phyloP scores from a whole-genome alignment of 1,284 basidiomycete species.

The Polyporus tsugae region DNA sequence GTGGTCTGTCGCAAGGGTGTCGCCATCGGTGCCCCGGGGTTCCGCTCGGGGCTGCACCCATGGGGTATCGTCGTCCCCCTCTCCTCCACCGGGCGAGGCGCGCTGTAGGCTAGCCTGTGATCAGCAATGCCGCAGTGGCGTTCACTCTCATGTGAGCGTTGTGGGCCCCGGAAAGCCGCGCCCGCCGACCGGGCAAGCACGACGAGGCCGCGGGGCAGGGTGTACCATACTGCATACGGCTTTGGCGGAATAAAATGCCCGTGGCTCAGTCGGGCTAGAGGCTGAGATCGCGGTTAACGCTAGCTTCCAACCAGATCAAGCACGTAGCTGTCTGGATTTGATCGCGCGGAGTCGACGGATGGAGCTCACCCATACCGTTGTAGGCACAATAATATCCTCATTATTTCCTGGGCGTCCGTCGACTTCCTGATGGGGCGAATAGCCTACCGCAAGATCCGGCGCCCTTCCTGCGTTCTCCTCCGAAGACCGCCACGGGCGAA shows the following conservation, averaged over 20 bases:
- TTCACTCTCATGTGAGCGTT: neutral
- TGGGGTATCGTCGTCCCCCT: neutral
- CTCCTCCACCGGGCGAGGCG: slow-evolving; percentile 9
- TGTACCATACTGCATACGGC: neutral
- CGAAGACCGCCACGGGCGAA: neutral
- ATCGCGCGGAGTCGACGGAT: neutral
- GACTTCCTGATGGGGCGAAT: slow-evolving; percentile 1
- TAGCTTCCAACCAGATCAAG: slow-evolving; percentile 1
- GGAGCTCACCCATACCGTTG: neutral
- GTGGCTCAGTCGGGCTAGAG: neutral
- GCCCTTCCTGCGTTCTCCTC: neutral
- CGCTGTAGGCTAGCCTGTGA: neutral
- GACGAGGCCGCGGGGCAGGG: neutral
- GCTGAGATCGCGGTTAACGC: neutral
- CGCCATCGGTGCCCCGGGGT: neutral
- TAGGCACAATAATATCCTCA: neutral
- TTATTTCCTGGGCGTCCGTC: neutral
- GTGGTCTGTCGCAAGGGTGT: neutral
- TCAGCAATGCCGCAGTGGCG: neutral
- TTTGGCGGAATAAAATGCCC: neutral
- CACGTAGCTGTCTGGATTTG: neutral
- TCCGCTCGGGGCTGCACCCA: neutral
- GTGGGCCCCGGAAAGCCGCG: neutral
- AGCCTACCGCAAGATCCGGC: neutral
- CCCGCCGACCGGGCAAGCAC: neutral